phyloP scores from a whole-genome alignment of 1,139 yeast species.

The Zygoascus meyerae region DNA sequence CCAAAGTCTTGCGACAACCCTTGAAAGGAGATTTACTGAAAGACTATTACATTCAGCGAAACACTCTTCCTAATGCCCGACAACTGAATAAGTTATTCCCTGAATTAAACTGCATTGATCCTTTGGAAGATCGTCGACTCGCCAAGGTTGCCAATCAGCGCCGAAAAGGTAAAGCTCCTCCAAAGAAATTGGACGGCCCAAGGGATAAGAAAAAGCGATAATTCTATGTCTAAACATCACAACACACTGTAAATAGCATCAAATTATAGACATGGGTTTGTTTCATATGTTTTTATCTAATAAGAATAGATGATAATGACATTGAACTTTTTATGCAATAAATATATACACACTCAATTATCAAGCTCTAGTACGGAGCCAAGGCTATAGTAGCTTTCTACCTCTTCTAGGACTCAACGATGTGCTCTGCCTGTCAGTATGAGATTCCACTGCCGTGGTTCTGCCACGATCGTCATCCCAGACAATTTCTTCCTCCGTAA shows the following conservation, averaged over 20 bases:
- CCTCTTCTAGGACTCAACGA: conserved; percentile 6
- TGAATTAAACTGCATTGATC: conserved; percentile 60
- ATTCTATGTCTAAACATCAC: not conserved
- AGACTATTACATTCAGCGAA: conserved; percentile 68
- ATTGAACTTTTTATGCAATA: too few species aligned
- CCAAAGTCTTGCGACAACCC: conserved; percentile 65
- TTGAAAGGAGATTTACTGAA: conserved; percentile 70
- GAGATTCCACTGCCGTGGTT: not conserved
- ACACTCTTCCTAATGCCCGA: conserved; percentile 47
- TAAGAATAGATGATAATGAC: too few species aligned
- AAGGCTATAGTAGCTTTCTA: not conserved
- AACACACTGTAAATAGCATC: conserved; percentile 1
- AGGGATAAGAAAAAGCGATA: conserved; percentile 17
- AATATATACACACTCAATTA: too few species aligned
- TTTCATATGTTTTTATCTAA: too few species aligned
- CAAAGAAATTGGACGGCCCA: conserved; percentile 22
- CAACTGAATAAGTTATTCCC: conserved; percentile 52
- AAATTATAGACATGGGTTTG: too few species aligned
- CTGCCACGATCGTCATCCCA: conserved; percentile 3
- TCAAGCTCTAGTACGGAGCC: too few species aligned
- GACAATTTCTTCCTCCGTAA: conserved; percentile 2
- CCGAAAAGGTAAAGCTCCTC: conserved; percentile 26
- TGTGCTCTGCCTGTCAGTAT: not conserved
- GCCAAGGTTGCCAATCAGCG: conserved; percentile 11
- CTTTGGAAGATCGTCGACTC: conserved; percentile 56